These are phyloP conservation scores for Fraxinus americana DNA, from an alignment of 257 asterid species.

Conservation along the genomic window DNA sequence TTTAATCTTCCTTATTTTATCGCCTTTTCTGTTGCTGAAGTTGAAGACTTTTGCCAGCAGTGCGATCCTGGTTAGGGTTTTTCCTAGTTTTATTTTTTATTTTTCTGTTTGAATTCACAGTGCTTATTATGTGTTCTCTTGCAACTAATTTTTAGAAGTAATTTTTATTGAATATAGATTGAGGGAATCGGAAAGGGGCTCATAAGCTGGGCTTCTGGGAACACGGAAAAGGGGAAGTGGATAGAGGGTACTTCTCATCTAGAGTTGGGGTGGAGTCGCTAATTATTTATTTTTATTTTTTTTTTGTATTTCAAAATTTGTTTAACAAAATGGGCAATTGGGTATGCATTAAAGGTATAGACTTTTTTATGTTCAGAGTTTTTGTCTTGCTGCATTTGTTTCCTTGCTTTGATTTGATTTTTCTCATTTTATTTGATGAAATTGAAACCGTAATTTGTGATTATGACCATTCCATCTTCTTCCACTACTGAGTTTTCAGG, in stretches of 20 bases:
- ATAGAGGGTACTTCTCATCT: too few species aligned
- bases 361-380: not conserved
- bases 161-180: not conserved
- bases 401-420: too few species aligned
- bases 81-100: not conserved
- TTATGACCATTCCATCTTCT: too few species aligned
- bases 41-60: constrained; percentile 38
- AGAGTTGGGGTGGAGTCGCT: too few species aligned
- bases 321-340: not conserved
- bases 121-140: not conserved
- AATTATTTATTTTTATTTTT: not conserved
- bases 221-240: too few species aligned
- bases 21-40: constrained; percentile 32
- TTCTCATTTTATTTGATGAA: not conserved
- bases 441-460: not conserved
- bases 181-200: too few species aligned
- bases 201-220: too few species aligned
- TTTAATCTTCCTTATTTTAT: not conserved
- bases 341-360: not conserved
- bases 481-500: too few species aligned
- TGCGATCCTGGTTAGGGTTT: constrained; percentile 52
- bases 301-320: not conserved
- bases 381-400: not conserved
- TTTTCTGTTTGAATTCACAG: not conserved
- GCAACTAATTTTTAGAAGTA: not conserved